Evolutionary conservation across 169 alveolate species (phyloP), one percentile per base, ranked within the genome.

Genomic region (Hepatocystis sp.): DNA sequence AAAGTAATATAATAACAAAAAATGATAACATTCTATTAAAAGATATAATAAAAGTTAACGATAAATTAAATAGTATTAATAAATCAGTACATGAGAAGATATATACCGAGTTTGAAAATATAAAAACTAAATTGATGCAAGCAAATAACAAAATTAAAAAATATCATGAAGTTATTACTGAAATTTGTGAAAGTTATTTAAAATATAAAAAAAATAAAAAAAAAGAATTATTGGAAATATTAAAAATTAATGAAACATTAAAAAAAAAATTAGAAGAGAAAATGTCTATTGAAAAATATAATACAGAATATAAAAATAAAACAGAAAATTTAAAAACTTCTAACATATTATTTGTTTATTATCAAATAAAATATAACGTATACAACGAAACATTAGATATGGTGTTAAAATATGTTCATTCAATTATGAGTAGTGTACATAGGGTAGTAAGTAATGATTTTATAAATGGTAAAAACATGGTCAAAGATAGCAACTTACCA

Each of bases 41-140:
- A 46, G 86, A 60, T 42, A 60, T 71, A 40, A 36, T 71, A 56
- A 47, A 51, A 60, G 46, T 60, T 42, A 71, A 60, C 30, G 86
- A 71, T 21, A 71, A 28, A 63, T 34, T 71, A 23, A 71, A 30
- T 30, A 53, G 58, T 44, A 56, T 71, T 23, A 58, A 71, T 71
- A 63, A 71, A 15, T 58, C 55, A 42, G 60, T 71, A 42, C 32
- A 39, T 42, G 61, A 56, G 23, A 40, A 56, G 15, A n/a, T 71
- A 13, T n/a, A 27, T 15, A 17, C 7, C 2, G 78, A 71, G 39
- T 36, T 71, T n/a, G 71, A 46, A 46, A 47, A 56, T 28, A 64
- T 55, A 10, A 46, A 17, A 42, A 60, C 15, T 3, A 71, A 60
- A 34, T 51, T 71, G 39, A 17, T 23, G 13, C n/a, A 42, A 13